Conservation (phyloP, 768 basidiomycete species). For the Tylopilus felleus region DNA sequence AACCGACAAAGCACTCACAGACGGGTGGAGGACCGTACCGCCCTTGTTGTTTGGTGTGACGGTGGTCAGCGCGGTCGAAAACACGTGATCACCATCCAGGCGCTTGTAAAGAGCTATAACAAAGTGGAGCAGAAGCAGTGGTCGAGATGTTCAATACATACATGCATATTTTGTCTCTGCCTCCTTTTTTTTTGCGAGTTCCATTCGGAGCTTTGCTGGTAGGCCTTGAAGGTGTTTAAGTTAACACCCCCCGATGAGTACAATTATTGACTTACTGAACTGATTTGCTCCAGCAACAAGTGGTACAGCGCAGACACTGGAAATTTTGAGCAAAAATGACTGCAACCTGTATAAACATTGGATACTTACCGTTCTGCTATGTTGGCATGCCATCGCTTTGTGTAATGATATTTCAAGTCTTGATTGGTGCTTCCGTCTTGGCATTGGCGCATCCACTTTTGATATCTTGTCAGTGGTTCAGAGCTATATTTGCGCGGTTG, state of each 20-base stretch:
- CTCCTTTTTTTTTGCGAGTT: conserved; percentile 29
- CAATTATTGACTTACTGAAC: conserved; percentile 35
- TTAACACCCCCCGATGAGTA: background rate
- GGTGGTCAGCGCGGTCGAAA: conserved; percentile 63
- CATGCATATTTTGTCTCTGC: conserved; percentile 28
- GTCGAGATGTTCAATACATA: conserved; percentile 10
- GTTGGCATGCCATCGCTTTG: conserved; percentile 36
- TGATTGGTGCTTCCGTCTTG: conserved; percentile 18
- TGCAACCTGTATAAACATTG: background rate
- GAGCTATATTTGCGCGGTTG: conserved; percentile 40
- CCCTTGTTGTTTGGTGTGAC: conserved; percentile 51
- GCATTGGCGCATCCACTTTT: conserved; percentile 36
- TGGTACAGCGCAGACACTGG: conserved; percentile 54
- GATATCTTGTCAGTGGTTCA: conserved; percentile 43
- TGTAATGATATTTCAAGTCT: conserved; percentile 55
- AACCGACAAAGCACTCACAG: conserved; percentile 28
- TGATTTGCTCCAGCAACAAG: conserved; percentile 50
- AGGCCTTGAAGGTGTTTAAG: conserved; percentile 35
- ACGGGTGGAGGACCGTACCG: conserved; percentile 43
- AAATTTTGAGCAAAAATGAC: background rate
- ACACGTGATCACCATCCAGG: conserved; percentile 48
- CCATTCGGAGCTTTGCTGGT: conserved; percentile 38
- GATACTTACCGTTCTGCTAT: conserved; percentile 52
- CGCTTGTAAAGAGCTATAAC: conserved; percentile 53
- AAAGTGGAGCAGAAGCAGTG: conserved; percentile 3